Evolutionary conservation across 768 basidiomycete species (phyloP).

Genomic region (Vararia minispora): DNA sequence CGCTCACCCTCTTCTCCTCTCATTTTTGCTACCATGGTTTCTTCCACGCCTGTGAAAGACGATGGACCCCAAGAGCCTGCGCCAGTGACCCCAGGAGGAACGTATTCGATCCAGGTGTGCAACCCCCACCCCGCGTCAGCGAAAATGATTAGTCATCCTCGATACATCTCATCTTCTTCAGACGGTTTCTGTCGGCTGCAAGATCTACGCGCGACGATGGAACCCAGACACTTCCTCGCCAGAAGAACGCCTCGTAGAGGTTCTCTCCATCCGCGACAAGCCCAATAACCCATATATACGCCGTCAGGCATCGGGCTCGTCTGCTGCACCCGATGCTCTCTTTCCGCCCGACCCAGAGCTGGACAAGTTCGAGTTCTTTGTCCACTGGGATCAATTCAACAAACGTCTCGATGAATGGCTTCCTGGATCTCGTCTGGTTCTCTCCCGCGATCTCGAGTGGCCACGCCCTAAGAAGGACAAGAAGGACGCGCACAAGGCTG

Average conservation of each 20-base stretch:
- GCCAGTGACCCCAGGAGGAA: constrained; percentile 61
- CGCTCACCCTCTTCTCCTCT: no score
- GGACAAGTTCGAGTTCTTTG: constrained; percentile 88
- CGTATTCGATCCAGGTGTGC: constrained; percentile 65
- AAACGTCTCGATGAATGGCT: constrained; percentile 99
- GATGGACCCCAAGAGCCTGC: constrained; percentile 38
- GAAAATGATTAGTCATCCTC: constrained; percentile 14
- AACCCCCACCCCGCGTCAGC: constrained; percentile 12
- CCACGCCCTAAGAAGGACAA: constrained; percentile 80
- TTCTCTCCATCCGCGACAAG: constrained; percentile 89
- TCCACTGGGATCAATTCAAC: constrained; percentile 99
- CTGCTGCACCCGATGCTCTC: constrained; percentile 35
- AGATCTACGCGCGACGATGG: constrained; percentile 83
- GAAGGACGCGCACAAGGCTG: constrained; percentile 32
- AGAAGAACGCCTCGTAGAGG: constrained; percentile 92
- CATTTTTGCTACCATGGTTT: constrained; percentile 10
- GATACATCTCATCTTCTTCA: constrained; percentile 23
- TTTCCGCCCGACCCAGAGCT: constrained; percentile 36
- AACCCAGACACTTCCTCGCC: constrained; percentile 50
- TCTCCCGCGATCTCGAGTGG: constrained; percentile 86
- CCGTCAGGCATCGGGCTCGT: constrained; percentile 27
- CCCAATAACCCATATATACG: constrained; percentile 51
- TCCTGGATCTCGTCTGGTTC: constrained; percentile 72
- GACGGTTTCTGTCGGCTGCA: constrained; percentile 90
- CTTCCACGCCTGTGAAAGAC: constrained; percentile 20